These are phyloP conservation scores for Huntiella savannae DNA, from an alignment of 2,329 filamentous ascomycete genomes.

Conservation along the genomic window DNA sequence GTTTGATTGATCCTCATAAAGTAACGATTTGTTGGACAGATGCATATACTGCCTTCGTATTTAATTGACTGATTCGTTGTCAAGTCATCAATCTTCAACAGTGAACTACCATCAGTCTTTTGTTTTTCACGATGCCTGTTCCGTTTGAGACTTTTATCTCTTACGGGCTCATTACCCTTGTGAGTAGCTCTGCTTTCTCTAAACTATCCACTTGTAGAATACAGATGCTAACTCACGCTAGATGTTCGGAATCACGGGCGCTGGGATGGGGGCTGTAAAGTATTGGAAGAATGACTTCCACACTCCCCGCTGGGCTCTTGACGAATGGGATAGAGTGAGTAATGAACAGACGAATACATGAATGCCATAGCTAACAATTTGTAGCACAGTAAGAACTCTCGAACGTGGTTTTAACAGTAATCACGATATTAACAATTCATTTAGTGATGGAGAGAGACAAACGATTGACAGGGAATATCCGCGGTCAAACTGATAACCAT, in stretches of 20 bases:
- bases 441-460: constrained; percentile 48
- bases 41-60: too few species aligned
- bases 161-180: constrained; percentile 43
- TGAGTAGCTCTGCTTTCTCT: constrained; percentile 21
- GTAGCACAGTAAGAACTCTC: constrained; percentile 32
- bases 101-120: neutral
- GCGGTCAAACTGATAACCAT: constrained; percentile 37
- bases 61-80: too few species aligned
- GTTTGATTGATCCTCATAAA: too few species aligned
- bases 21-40: too few species aligned
- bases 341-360: neutral
- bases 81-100: neutral
- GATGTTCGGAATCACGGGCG: constrained; percentile 45
- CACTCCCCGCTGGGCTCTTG: constrained; percentile 38
- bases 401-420: too few species aligned
- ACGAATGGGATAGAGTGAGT: constrained; percentile 44
- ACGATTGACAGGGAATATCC: constrained; percentile 37
- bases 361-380: constrained; percentile 16
- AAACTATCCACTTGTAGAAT: neutral
- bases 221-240: constrained; percentile 18
- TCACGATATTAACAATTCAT: constrained; percentile 5
- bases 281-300: constrained; percentile 41
- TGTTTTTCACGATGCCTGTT: constrained; percentile 31
- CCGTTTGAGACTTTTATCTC: constrained; percentile 46
- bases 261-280: constrained; percentile 36